Evolutionary conservation across 2,329 filamentous ascomycete species (phyloP).

Genomic region (Colletotrichum falcatum): DNA sequence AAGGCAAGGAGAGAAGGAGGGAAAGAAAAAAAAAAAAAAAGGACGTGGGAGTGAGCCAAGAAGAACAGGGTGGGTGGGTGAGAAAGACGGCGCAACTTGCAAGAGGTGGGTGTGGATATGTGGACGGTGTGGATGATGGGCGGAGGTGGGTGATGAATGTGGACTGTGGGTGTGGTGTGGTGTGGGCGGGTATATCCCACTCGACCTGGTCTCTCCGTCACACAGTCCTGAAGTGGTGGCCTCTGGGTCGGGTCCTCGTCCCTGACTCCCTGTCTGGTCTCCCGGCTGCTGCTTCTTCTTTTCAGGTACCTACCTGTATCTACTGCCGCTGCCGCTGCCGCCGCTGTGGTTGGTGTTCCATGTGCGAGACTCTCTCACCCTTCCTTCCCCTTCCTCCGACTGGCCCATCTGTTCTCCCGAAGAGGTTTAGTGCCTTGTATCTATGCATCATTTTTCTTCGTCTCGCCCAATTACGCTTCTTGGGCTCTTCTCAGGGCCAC

Average conservation of each 20-base stretch:
- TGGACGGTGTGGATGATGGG: conserved; percentile 34
- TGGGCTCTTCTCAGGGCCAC: neutral
- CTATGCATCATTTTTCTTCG: neutral
- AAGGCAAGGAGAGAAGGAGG: neutral
- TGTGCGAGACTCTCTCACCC: neutral
- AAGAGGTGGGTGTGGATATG: conserved; percentile 27
- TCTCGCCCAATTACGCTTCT: conserved; percentile 1
- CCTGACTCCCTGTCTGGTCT: conserved; percentile 10
- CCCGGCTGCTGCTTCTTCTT: neutral
- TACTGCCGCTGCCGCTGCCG: neutral
- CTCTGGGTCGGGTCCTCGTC: conserved; percentile 15
- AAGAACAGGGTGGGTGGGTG: conserved; percentile 12
- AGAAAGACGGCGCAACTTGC: conserved; percentile 17
- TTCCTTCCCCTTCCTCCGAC: neutral
- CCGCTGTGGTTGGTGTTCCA: neutral
- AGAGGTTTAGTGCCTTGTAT: neutral
- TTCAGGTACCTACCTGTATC: neutral
- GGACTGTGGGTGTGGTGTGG: conserved; percentile 14
- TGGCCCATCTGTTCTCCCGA: neutral
- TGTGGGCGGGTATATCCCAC: conserved; percentile 13
- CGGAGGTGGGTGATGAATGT: conserved; percentile 15
- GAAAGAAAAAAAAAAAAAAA: conserved; percentile 17
- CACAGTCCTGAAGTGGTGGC: neutral
- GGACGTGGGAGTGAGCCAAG: conserved; percentile 14
- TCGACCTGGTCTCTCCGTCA: neutral